Evolutionary conservation across 768 basidiomycete species (phyloP).

Genomic region (Boletus tylopilopsis): DNA sequence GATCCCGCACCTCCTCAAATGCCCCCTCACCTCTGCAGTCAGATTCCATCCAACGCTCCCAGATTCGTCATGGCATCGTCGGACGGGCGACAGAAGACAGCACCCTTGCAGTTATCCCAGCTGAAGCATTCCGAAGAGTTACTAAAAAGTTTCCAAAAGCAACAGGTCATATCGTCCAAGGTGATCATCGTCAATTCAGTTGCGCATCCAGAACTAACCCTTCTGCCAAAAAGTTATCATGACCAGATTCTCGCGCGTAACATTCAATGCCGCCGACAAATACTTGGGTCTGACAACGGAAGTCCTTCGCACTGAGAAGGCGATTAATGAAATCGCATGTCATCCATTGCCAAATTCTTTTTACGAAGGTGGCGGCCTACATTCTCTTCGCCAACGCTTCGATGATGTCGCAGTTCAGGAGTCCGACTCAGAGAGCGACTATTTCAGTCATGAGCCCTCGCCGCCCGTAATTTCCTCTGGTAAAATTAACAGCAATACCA

Average conservation of each 20-base stretch:
- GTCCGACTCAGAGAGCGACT: constrained; percentile 54
- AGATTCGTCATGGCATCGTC: constrained; percentile 66
- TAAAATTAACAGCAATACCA: constrained; percentile 15
- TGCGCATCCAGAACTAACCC: constrained; percentile 10
- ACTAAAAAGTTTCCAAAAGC: constrained; percentile 98
- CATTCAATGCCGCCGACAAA: constrained; percentile 95
- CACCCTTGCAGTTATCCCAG: constrained; percentile 97
- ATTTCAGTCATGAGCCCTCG: constrained; percentile 39
- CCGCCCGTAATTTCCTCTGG: constrained; percentile 18
- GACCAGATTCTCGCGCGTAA: constrained; percentile 94
- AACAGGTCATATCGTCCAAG: constrained; percentile 94
- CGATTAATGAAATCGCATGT: constrained; percentile 95
- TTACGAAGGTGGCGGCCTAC: constrained; percentile 89
- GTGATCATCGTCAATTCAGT: constrained; percentile 33
- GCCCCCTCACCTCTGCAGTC: constrained; percentile 23
- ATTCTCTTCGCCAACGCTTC: constrained; percentile 88
- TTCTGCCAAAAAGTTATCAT: constrained; percentile 65
- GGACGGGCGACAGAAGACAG: constrained; percentile 94
- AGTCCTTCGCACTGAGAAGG: constrained; percentile 93
- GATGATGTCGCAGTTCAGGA: constrained; percentile 47
- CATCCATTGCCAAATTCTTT: constrained; percentile 90
- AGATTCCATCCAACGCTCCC: constrained; percentile 23
- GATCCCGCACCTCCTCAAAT: constrained; percentile 11
- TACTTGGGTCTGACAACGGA: constrained; percentile 95
- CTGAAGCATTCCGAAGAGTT: constrained; percentile 90